These are phyloP conservation scores for Cadophora luteo-olivacea DNA, from an alignment of 2,329 filamentous ascomycete genomes.

Conservation along the genomic window DNA sequence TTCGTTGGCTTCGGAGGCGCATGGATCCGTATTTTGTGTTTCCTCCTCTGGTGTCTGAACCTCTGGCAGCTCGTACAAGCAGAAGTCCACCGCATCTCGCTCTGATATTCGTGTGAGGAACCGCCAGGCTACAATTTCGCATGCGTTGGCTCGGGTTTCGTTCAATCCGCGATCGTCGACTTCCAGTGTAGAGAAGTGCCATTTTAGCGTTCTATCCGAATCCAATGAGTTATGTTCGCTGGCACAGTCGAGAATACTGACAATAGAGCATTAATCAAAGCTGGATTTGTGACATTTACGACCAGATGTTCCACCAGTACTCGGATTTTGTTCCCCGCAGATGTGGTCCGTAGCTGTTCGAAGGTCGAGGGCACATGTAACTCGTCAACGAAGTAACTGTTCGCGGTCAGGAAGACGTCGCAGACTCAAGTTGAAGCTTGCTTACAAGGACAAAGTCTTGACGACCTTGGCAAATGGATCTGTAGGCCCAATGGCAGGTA, in stretches of 20 bases:
- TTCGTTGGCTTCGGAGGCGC: constrained; percentile 34
- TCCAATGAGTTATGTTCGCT: constrained; percentile 15
- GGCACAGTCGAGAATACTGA: constrained; percentile 51
- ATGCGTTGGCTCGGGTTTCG: constrained; percentile 73
- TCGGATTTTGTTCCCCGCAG: constrained; percentile 64
- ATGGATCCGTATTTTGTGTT: constrained; percentile 17
- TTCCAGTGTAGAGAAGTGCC: constrained; percentile 72
- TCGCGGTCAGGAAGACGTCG: constrained; percentile 20
- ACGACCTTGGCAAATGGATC: constrained; percentile 70
- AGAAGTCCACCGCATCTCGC: constrained; percentile 75
- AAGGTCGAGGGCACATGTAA: constrained; percentile 72
- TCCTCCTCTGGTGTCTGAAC: neutral
- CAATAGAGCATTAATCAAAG: constrained; percentile 76
- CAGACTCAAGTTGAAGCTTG: neutral
- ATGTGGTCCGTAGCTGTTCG: constrained; percentile 74
- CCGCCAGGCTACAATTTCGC: constrained; percentile 82
- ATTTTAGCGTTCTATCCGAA: constrained; percentile 69
- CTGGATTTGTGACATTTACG: constrained; percentile 68
- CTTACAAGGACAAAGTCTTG: constrained; percentile 69
- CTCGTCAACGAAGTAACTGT: constrained; percentile 66
- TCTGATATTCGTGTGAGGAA: constrained; percentile 76
- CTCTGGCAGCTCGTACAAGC: constrained; percentile 72
- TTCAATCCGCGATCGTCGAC: constrained; percentile 67
- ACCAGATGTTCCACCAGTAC: constrained; percentile 69
- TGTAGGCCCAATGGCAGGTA: constrained; percentile 60